Evolutionary conservation across 768 basidiomycete species (phyloP).

Genomic region (Hydnum rufescens): DNA sequence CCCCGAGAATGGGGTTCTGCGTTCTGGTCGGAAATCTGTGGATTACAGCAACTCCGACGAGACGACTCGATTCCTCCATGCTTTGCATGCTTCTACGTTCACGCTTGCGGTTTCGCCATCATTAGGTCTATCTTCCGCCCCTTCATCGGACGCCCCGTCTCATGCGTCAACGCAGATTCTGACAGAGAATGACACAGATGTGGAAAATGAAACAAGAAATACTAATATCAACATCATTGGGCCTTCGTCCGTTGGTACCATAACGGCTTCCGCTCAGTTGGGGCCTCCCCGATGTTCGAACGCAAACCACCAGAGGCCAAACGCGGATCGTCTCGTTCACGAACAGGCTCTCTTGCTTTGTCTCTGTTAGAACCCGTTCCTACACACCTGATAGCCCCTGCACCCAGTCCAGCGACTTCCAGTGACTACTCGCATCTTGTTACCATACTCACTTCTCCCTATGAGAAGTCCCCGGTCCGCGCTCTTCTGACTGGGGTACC

Average conservation of each 20-base stretch:
- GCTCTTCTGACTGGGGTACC: conserved; percentile 62
- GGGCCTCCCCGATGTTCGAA: not conserved
- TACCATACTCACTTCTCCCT: conserved; percentile 42
- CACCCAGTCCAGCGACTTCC: conserved; percentile 31
- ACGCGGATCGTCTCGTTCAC: conserved; percentile 1
- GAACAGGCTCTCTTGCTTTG: conserved; percentile 7
- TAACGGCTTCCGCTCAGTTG: not conserved
- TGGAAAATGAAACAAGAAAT: not conserved
- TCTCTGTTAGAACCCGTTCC: conserved; percentile 12
- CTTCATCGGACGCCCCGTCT: conserved; percentile 14
- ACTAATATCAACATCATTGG: conserved; percentile 16
- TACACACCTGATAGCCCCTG: conserved; percentile 10
- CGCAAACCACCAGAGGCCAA: not conserved
- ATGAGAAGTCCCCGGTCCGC: conserved; percentile 53
- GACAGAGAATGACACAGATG: conserved; percentile 15
- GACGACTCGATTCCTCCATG: conserved; percentile 54
- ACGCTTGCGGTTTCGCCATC: conserved; percentile 53
- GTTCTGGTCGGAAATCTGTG: not conserved
- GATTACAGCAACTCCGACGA: conserved; percentile 21
- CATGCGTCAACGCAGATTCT: conserved; percentile 24
- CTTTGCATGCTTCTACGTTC: conserved; percentile 62
- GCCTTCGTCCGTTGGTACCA: conserved; percentile 13
- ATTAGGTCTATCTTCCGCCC: conserved; percentile 25
- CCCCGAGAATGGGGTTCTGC: conserved; percentile 26
- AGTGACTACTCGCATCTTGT: conserved; percentile 60